Conservation (phyloP, 331 rosid genomes). For the Quercus lobata region DNA sequence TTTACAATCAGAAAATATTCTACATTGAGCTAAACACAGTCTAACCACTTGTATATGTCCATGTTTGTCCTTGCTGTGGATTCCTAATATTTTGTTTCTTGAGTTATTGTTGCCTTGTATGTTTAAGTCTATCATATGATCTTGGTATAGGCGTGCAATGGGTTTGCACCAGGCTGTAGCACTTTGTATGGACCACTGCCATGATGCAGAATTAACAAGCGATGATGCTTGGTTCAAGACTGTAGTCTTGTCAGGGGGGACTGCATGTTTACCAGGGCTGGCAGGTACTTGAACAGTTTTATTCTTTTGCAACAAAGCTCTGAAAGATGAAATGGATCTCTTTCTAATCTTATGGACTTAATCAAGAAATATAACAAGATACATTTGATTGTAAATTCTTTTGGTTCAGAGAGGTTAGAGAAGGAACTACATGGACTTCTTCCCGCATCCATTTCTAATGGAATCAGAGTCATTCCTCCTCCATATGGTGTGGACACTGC, state of each 20-base stretch:
- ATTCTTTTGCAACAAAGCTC: neutral
- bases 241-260: conserved; percentile 72
- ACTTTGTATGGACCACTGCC: conserved; percentile 75
- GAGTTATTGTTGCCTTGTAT: neutral
- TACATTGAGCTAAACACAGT: no score
- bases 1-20: no score
- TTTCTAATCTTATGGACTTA: neutral
- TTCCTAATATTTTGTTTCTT: neutral
- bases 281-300: conserved; percentile 42
- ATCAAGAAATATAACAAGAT: neutral
- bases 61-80: neutral
- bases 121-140: neutral
- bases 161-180: conserved; percentile 85
- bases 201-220: conserved; percentile 46
- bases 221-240: conserved; percentile 78
- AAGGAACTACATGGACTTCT: conserved; percentile 55
- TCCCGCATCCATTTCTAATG: conserved; percentile 46
- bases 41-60: neutral
- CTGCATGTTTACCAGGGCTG: conserved; percentile 79
- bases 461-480: conserved; percentile 64
- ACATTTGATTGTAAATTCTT: neutral
- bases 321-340: neutral
- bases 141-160: conserved; percentile 54
- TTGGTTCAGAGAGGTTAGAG: conserved; percentile 55
- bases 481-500: conserved; percentile 68